phyloP scores from a whole-genome alignment of 768 basidiomycete genomes.

The Psilocybe tampanensis region DNA sequence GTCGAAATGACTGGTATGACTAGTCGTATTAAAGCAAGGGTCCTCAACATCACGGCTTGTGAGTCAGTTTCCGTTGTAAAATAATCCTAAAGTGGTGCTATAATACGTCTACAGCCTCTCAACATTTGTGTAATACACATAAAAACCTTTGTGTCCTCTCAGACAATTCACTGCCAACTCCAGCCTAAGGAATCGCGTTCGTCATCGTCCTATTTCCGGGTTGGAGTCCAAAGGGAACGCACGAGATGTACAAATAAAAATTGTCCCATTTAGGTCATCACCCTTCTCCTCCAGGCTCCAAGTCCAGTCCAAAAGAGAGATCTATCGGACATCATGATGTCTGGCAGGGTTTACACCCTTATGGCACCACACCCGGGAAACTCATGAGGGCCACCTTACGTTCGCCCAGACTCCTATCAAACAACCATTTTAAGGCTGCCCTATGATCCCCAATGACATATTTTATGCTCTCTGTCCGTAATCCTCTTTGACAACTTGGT shows the following conservation, averaged over 20 bases:
- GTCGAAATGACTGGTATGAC: too few species aligned
- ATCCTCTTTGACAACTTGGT: constrained; percentile 13
- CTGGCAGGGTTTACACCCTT: constrained; percentile 4
- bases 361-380: constrained; percentile 1
- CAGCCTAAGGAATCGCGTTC: too few species aligned
- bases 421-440: constrained; percentile 2
- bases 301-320: constrained; percentile 1
- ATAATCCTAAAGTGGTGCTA: too few species aligned
- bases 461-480: constrained; percentile 6
- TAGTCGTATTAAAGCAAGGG: too few species aligned
- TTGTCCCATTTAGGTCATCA: constrained; percentile 1
- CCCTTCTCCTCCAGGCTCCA: too few species aligned
- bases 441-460: constrained; percentile 1
- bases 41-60: too few species aligned
- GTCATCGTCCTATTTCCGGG: too few species aligned
- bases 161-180: too few species aligned
- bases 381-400: constrained; percentile 17
- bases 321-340: constrained; percentile 14
- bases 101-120: too few species aligned
- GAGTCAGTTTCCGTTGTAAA: too few species aligned
- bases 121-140: too few species aligned
- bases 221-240: not conserved
- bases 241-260: not conserved
- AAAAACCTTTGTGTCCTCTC: too few species aligned
- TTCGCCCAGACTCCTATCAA: constrained; percentile 13